Conservation (phyloP, 768 basidiomycete species). For the Naganishia antarctica region DNA sequence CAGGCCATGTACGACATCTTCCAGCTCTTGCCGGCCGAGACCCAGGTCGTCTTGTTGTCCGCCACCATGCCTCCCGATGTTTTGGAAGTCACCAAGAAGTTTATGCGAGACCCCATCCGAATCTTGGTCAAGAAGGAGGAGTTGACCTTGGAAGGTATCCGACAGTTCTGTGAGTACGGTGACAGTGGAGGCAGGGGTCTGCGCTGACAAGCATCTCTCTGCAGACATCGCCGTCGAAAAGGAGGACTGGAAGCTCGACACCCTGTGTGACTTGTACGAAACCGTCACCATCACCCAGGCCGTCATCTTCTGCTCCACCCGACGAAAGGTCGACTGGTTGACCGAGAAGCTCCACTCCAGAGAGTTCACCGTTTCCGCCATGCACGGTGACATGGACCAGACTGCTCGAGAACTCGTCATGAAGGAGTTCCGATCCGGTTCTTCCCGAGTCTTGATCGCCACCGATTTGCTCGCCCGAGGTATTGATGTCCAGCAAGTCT, state of each 20-base stretch:
- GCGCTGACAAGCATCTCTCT: background rate
- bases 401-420: slow-evolving; percentile 93
- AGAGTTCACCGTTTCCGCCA: slow-evolving; percentile 86
- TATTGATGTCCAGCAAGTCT: slow-evolving; percentile 97
- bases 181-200: background rate
- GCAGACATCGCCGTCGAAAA: slow-evolving; percentile 84
- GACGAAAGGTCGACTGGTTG: slow-evolving; percentile 97
- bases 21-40: slow-evolving; percentile 91
- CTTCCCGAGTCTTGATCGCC: slow-evolving; percentile 81
- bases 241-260: slow-evolving; percentile 99
- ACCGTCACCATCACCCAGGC: slow-evolving; percentile 98
- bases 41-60: slow-evolving; percentile 92
- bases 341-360: slow-evolving; percentile 98
- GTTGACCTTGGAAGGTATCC: slow-evolving; percentile 74
- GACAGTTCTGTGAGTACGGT: slow-evolving; percentile 46
- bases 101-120: slow-evolving; percentile 97
- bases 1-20: slow-evolving; percentile 99
- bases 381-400: slow-evolving; percentile 87
- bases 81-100: slow-evolving; percentile 97
- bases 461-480: slow-evolving; percentile 97
- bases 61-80: slow-evolving; percentile 96
- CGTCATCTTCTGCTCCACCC: slow-evolving; percentile 97
- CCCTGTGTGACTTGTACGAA: slow-evolving; percentile 93
- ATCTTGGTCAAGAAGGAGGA: slow-evolving; percentile 99
- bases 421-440: slow-evolving; percentile 90